A percentile compares a stretch with the other conserved stretches of the same genome.
phyloP scores from a whole-genome alignment of 2,329 filamentous ascomycete species.

The Colletotrichum filicis region DNA sequence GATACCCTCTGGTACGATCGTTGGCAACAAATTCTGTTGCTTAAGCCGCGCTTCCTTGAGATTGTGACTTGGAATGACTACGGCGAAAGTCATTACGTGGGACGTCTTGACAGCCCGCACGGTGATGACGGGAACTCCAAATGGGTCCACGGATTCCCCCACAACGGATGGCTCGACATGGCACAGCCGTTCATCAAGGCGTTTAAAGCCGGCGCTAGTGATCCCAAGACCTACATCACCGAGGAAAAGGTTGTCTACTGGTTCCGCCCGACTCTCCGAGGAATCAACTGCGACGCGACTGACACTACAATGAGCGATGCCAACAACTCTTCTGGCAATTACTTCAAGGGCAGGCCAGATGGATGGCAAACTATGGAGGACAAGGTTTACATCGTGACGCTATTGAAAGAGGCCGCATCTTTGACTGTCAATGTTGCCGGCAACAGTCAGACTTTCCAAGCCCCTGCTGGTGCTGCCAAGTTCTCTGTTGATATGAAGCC shows the following conservation, averaged over 20 bases:
- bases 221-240: constrained; percentile 53
- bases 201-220: constrained; percentile 57
- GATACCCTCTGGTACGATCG: constrained; percentile 69
- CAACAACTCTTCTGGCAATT: neutral
- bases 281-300: neutral
- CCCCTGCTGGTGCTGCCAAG: neutral
- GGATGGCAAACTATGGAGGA: neutral
- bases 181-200: constrained; percentile 64
- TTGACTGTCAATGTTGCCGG: neutral
- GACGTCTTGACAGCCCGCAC: constrained; percentile 54
- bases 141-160: constrained; percentile 58
- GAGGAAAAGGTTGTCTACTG: constrained; percentile 32
- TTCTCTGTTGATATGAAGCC: neutral
- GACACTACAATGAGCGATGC: neutral
- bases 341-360: neutral
- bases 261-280: neutral
- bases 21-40: constrained; percentile 59
- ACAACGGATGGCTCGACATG: constrained; percentile 64
- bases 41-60: constrained; percentile 59
- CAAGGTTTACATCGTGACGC: neutral
- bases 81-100: constrained; percentile 66
- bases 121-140: constrained; percentile 56
- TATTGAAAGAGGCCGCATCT: neutral
- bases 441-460: neutral
- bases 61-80: constrained; percentile 61